Percentiles rank a stretch among this genome's conserved stretches.
Conservation (phyloP, 768 basidiomycete species). For the Suillus alpinus region DNA sequence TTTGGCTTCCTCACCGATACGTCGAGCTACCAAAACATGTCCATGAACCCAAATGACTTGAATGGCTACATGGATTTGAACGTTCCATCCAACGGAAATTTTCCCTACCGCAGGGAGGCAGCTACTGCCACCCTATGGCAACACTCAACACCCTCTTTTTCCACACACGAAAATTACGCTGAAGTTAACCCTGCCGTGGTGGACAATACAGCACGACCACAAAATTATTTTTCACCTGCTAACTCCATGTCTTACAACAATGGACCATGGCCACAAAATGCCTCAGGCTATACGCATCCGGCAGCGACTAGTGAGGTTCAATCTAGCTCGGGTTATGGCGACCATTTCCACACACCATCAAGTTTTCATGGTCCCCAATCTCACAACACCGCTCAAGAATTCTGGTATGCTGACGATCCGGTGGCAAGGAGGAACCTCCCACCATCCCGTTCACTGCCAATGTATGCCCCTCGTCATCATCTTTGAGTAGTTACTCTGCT, state of each 20-base stretch:
- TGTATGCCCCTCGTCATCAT: neutral
- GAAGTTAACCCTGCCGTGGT: neutral
- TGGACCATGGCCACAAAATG: neutral
- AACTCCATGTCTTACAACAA: neutral
- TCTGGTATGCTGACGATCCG: fast-evolving
- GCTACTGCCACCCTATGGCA: neutral
- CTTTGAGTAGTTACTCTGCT: neutral
- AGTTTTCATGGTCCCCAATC: too few species aligned
- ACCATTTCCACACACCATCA: too few species aligned
- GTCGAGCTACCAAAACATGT: neutral
- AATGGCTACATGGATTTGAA: too few species aligned
- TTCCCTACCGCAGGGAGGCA: too few species aligned
- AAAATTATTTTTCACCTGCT: too few species aligned
- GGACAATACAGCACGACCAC: neutral
- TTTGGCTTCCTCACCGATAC: neutral
- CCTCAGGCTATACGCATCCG: neutral
- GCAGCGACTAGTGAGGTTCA: neutral
- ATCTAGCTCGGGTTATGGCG: neutral
- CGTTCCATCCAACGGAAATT: too few species aligned
- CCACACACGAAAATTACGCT: neutral
- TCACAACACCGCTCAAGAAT: too few species aligned
- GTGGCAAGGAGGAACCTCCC: neutral
- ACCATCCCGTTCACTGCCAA: neutral
- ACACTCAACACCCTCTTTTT: neutral
- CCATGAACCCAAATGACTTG: neutral